Percentiles rank a stretch among this genome's conserved stretches.
These are phyloP conservation scores for Microsporum ferrugineum DNA, from an alignment of 2,329 filamentous ascomycete genomes.

Conservation along the genomic window DNA sequence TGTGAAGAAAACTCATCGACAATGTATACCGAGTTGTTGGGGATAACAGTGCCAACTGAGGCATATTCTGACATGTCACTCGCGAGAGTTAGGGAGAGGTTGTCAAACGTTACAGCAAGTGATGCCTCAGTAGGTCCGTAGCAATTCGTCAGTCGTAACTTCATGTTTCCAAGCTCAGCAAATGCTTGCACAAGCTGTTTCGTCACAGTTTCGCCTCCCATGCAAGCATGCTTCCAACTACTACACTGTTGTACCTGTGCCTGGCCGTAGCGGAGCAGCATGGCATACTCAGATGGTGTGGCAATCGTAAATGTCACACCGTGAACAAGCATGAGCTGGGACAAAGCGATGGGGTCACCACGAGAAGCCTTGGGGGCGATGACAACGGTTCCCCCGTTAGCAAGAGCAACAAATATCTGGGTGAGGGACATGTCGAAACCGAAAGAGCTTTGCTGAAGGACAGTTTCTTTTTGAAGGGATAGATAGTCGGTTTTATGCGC, in stretches of 20 bases:
- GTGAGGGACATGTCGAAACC: conserved; percentile 13
- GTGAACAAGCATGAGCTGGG: conserved; percentile 12
- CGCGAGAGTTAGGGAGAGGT: conserved; percentile 12
- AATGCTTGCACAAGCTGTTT: conserved; percentile 9
- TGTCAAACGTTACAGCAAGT: conserved; percentile 6
- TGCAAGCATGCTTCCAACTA: conserved; percentile 14
- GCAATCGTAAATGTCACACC: conserved; percentile 15
- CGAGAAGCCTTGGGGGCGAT: conserved; percentile 12
- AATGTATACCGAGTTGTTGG: conserved; percentile 31
- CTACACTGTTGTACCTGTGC: conserved; percentile 8
- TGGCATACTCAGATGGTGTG: conserved; percentile 17
- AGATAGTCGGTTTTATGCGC: conserved; percentile 8
- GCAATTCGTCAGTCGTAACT: conserved; percentile 2
- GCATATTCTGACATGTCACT: not conserved
- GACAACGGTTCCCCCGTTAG: conserved; percentile 15
- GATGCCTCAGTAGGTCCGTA: conserved; percentile 19
- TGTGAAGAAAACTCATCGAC: conserved; percentile 27
- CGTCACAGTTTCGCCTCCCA: conserved; percentile 15
- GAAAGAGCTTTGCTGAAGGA: conserved; percentile 15
- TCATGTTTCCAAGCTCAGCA: not conserved
- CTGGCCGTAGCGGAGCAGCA: conserved; percentile 12
- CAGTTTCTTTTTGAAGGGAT: conserved; percentile 5
- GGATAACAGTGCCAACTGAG: conserved; percentile 19
- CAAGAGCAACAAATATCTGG: conserved; percentile 16
- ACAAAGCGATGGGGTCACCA: conserved; percentile 14